phyloP scores from a whole-genome alignment of 805 yeast genomes.

The Nadsonia fulvescens region DNA sequence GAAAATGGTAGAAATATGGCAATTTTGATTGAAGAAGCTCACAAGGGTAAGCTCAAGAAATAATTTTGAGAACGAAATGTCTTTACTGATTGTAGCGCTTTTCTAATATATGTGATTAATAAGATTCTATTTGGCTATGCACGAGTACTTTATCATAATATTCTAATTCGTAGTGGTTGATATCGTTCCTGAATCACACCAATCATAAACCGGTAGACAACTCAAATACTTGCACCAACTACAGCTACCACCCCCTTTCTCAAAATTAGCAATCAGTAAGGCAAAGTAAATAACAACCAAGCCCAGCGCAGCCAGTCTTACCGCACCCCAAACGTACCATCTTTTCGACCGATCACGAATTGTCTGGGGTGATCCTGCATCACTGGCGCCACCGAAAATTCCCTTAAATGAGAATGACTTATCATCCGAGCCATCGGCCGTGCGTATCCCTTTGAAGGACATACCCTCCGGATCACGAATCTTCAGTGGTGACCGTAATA shows the following conservation, averaged over 20 bases:
- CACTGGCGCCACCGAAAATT: slow-evolving; percentile 7
- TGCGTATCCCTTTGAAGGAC: slow-evolving; percentile 1
- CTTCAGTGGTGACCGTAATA: slow-evolving; percentile 36
- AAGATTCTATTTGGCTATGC: too few species aligned
- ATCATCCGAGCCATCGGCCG: slow-evolving; percentile 2
- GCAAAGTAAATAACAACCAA: slow-evolving; percentile 33
- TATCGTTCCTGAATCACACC: slow-evolving; percentile 40
- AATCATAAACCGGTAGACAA: slow-evolving; percentile 50
- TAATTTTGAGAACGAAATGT: too few species aligned
- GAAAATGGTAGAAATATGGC: too few species aligned
- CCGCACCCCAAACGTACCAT: slow-evolving; percentile 35
- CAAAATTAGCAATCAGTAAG: slow-evolving; percentile 30
- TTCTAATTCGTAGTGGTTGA: slow-evolving; percentile 8
- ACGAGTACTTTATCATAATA: too few species aligned
- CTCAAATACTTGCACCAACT: slow-evolving; percentile 59
- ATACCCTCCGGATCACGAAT: slow-evolving; percentile 8
- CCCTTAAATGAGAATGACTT: slow-evolving; percentile 2
- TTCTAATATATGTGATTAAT: too few species aligned
- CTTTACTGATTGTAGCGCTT: too few species aligned
- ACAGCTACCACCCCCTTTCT: slow-evolving; percentile 33
- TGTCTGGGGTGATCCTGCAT: slow-evolving; percentile 9
- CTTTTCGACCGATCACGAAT: slow-evolving; percentile 12
- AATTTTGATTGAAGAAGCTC: too few species aligned
- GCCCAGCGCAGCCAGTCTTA: slow-evolving; percentile 27
- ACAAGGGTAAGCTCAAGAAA: too few species aligned